Evolutionary conservation across 345 rosid species (phyloP), one percentile per base, ranked within the genome.

Genomic region (Eucalyptus erythrocorys): DNA sequence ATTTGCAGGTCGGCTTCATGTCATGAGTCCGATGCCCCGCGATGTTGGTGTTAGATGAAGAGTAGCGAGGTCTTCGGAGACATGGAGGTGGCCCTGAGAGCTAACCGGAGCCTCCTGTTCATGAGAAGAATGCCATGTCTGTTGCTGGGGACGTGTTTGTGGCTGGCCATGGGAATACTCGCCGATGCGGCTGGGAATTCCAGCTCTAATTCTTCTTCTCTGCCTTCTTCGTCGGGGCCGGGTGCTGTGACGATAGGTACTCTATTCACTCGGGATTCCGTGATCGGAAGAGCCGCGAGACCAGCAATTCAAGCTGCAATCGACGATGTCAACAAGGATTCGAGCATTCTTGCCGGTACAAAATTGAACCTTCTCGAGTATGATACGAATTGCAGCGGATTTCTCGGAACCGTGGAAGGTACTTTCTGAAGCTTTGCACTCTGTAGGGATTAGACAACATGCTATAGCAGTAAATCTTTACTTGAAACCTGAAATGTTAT

Each of bases 311-410:
- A 49, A 86, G 96, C 94, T 66, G 99, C 99, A 13, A 90, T 96
- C 59, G 93, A 91, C 34, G 99, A 95, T 71, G 95, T 96, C 49
- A 96, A 97, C 89, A 88, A 95, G 87, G 94, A 95, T 91, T 92
- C 94, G 71, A 91, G 80, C 85, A 82, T 96, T 90, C 98, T 97
- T 86, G 89, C 90, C 6, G 92, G 93, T 37, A 93, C 93, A 7
- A 90, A 93, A 82, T 87, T 97, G 90, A 95, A 91, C 42, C 80
- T 93, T 13, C 48, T 93, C 85, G 51, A 92, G 66, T 94, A 88
- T 13, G 95, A 96, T 89, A 91, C 98, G 4, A 96, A 96, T 85
- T 97, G 99, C 95, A 97, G 97, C 86, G 98, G 97, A 85, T 97
- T 97, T 91, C 49, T 92, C 45, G 99, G 98, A 87, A 93, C 97